Evolutionary conservation across 2,329 filamentous ascomycete species (phyloP), one percentile per base, ranked within the genome.

Genomic region (Aspergillus persii): DNA sequence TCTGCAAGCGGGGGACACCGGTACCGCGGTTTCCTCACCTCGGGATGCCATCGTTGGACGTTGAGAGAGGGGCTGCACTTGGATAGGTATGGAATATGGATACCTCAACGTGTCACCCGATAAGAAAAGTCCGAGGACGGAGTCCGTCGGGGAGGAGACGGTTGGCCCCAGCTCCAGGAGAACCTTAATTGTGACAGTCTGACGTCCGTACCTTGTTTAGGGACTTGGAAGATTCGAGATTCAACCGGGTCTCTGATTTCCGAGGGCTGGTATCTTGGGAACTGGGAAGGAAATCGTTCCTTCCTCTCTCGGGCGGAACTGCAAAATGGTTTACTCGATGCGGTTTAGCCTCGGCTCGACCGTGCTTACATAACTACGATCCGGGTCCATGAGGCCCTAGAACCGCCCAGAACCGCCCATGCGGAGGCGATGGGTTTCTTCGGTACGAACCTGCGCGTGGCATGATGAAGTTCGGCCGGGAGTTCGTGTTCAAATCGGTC

Each of bases 381-480:
- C 36, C 36, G 6, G 27, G 11, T 26, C 51, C 39, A 58, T 48
- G 39, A 27, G 8, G 27, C 44, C 11, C 54, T 60, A 54, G 61
- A 59, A 63, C 50, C 49, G 33, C 55, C 59, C 52, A 63, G 59
- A 63, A 63, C 53, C 57, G 36, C 31, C 55, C 46, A 53, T 51
- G 36, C 50, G 58, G 61, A 60, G 33, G 44, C 46, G 52, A 44
- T 46, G 6, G 11, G 12, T 41, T 31, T 48, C 53, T 15, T 41
- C 41, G 36, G 53, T 41, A 44, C 11, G 33, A 11, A 36, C 18
- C 18, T n/a, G 15, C 12, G 36, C 31, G 26, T 52, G 36, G 49
- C 54, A 46, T 52, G 54, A 57, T 50, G n/a, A 53, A 36, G n/a
- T 46, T n/a, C 30, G n/a, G 23, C 31, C 30, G 33, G 30, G 18